Evolutionary conservation across 2,329 filamentous ascomycete genomes (phyloP).

Genomic region (Aspergillus novofumigatus): DNA sequence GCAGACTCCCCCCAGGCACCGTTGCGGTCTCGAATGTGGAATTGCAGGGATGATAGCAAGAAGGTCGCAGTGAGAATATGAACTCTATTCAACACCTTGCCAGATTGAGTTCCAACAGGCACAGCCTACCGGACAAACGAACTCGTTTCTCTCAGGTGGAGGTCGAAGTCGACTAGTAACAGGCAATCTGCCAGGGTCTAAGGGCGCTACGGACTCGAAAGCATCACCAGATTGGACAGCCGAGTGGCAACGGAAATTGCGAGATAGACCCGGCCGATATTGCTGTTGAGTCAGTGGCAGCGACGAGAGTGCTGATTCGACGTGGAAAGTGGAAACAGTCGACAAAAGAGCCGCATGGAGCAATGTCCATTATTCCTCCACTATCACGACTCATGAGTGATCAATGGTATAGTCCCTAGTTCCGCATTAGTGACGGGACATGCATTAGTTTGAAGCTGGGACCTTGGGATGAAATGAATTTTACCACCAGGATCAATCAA

Average conservation of each 20-base stretch:
- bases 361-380: not conserved
- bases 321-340: not conserved
- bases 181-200: not conserved
- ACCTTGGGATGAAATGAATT: not conserved
- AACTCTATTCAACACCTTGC: not conserved
- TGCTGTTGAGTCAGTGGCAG: not conserved
- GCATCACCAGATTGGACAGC: not conserved
- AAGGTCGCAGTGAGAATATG: not conserved
- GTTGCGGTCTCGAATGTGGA: not conserved
- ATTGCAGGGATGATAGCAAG: not conserved
- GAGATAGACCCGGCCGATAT: not conserved
- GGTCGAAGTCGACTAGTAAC: not conserved
- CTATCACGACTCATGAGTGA: not conserved
- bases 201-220: not conserved
- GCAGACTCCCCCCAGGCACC: not conserved
- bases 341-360: not conserved
- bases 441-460: not conserved
- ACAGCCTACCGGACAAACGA: not conserved
- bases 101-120: not conserved
- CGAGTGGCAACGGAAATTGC: not conserved
- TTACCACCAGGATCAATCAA: not conserved
- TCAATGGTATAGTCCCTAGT: not conserved
- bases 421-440: not conserved
- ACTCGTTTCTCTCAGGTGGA: constrained; percentile 3
- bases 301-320: not conserved